A percentile compares a stretch with the other conserved stretches of the same genome.
phyloP scores from a whole-genome alignment of 306 rosid species.

The Purshia tridentata region DNA sequence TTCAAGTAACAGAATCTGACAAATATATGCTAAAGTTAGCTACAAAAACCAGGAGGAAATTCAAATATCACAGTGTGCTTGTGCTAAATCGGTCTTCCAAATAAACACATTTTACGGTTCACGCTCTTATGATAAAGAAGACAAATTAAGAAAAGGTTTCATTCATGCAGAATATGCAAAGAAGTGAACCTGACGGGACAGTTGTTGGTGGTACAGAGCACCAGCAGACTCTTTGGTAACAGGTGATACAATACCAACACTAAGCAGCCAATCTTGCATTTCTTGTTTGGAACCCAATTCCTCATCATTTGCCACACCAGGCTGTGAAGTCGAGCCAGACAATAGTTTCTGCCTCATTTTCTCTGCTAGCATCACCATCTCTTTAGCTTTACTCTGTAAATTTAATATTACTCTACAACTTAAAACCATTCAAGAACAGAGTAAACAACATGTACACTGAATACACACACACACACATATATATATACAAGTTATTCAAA shows the following conservation, averaged over 20 bases:
- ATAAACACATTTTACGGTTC: slow-evolving; percentile 15
- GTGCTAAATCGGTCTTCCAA: not conserved
- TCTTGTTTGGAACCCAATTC: slow-evolving; percentile 95
- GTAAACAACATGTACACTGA: not conserved
- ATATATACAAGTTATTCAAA: too few species aligned
- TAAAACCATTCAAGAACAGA: slow-evolving; percentile 22
- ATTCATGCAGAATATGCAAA: slow-evolving; percentile 9
- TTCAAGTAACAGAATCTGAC: slow-evolving; percentile 1
- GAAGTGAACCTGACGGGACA: slow-evolving; percentile 83
- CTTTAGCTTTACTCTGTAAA: slow-evolving; percentile 94
- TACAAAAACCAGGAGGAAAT: not conserved
- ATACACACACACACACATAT: too few species aligned
- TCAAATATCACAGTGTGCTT: not conserved
- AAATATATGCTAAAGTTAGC: not conserved
- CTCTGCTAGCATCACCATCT: slow-evolving; percentile 98
- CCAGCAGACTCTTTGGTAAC: slow-evolving; percentile 99
- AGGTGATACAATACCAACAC: slow-evolving; percentile 93
- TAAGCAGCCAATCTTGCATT: slow-evolving; percentile 91
- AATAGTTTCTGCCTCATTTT: slow-evolving; percentile 90
- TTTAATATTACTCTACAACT: slow-evolving; percentile 25
- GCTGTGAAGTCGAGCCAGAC: slow-evolving; percentile 68
- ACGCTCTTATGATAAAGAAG: slow-evolving; percentile 8
- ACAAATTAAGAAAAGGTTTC: not conserved
- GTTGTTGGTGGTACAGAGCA: slow-evolving; percentile 88
- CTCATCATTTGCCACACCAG: slow-evolving; percentile 54